Conservation (phyloP, 179 eudicot species). For the Camellia oleifera region DNA sequence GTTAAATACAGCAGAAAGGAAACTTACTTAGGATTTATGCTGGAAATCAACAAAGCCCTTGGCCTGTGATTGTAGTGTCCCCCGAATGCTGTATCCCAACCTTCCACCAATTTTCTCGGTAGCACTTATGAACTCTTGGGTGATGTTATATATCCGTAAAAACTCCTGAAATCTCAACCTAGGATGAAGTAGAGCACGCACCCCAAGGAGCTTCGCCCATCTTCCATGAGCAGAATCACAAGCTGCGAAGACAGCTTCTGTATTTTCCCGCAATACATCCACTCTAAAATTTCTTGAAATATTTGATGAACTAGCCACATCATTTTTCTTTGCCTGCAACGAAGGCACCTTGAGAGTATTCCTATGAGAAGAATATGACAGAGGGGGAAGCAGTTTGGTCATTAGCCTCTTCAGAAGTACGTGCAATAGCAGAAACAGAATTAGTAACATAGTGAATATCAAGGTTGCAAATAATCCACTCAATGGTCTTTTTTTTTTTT, state of each 20-base stretch:
- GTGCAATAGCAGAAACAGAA: too few species aligned
- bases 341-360: too few species aligned
- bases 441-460: conserved; percentile 82
- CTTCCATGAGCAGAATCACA: conserved; percentile 99
- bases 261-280: conserved; percentile 96
- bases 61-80: conserved; percentile 94
- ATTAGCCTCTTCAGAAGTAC: too few species aligned
- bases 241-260: conserved; percentile 97
- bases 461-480: conserved; percentile 88
- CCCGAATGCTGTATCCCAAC: conserved; percentile 96
- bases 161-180: conserved; percentile 84
- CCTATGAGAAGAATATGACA: too few species aligned
- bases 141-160: conserved; percentile 65
- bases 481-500: conserved; percentile 82
- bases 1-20: conserved; percentile 18
- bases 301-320: too few species aligned
- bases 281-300: conserved; percentile 31
- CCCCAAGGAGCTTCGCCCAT: conserved; percentile 99
- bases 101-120: conserved; percentile 99
- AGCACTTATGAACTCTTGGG: conserved; percentile 85
- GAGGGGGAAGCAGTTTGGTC: too few species aligned
- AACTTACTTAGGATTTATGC: conserved; percentile 91
- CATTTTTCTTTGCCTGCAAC: too few species aligned
- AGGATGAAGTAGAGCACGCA: conserved; percentile 91
- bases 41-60: conserved; percentile 92